phyloP scores from a whole-genome alignment of 2,329 filamentous ascomycete genomes.

The Fusarium austroafricanum region DNA sequence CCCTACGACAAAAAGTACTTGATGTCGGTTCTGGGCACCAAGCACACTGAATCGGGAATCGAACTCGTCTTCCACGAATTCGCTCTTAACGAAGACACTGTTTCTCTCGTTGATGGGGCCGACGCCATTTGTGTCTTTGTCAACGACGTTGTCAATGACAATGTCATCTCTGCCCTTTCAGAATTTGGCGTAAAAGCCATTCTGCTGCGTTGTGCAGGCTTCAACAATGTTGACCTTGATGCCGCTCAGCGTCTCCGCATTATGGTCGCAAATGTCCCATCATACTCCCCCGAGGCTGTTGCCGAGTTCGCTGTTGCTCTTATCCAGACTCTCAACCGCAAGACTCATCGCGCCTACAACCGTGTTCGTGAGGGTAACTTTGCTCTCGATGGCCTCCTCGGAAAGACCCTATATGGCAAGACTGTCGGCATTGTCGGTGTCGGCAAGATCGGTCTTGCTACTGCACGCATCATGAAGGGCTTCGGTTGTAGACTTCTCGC shows the following conservation, averaged over 20 bases:
- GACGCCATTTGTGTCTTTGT: slow-evolving; percentile 75
- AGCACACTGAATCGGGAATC: slow-evolving; percentile 52
- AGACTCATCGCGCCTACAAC: slow-evolving; percentile 75
- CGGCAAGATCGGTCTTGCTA: slow-evolving; percentile 72
- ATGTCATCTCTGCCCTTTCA: slow-evolving; percentile 64
- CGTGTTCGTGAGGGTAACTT: slow-evolving; percentile 77
- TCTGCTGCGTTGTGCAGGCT: slow-evolving; percentile 75
- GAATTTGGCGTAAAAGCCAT: slow-evolving; percentile 65
- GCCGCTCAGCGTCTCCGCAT: slow-evolving; percentile 66
- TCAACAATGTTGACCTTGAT: slow-evolving; percentile 73
- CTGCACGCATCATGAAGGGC: slow-evolving; percentile 70
- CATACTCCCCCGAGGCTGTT: slow-evolving; percentile 76
- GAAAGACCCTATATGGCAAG: slow-evolving; percentile 70
- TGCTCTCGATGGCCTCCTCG: slow-evolving; percentile 71
- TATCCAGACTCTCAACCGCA: slow-evolving; percentile 74
- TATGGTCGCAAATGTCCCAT: slow-evolving; percentile 73
- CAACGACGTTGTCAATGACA: slow-evolving; percentile 67
- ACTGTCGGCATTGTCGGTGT: slow-evolving; percentile 75
- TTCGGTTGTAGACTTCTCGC: slow-evolving; percentile 74
- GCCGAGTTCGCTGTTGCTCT: slow-evolving; percentile 77
- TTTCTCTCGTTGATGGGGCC: slow-evolving; percentile 62
- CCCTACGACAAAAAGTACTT: slow-evolving; percentile 71
- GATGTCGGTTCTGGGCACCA: slow-evolving; percentile 54
- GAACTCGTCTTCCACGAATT: slow-evolving; percentile 70
- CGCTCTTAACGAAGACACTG: slow-evolving; percentile 66